These are phyloP conservation scores for Wickerhamiella occidentalis DNA, from an alignment of 805 yeast genomes.

Conservation along the genomic window DNA sequence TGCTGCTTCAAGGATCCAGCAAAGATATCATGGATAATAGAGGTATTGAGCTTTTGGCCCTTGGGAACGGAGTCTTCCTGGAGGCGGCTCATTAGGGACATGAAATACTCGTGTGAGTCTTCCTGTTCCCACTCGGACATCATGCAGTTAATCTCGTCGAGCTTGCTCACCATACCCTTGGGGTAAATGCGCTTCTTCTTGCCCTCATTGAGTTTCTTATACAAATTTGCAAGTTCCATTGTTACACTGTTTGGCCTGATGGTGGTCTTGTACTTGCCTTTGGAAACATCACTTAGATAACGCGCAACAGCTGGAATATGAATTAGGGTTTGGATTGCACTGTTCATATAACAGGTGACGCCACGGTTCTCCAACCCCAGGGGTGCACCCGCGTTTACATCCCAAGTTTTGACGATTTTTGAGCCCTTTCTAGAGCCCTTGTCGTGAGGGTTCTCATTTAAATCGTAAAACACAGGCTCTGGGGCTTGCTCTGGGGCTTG, in stretches of 20 bases:
- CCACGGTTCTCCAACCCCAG: constrained; percentile 78
- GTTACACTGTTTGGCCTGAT: constrained; percentile 23
- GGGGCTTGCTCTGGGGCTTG: background rate
- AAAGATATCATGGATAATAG: constrained; percentile 82
- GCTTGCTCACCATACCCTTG: constrained; percentile 51
- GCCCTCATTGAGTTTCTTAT: constrained; percentile 19
- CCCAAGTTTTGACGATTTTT: constrained; percentile 60
- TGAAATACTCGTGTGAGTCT: constrained; percentile 93
- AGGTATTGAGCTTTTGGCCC: constrained; percentile 69
- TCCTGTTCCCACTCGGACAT: constrained; percentile 97
- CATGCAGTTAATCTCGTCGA: constrained; percentile 84
- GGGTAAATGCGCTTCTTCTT: constrained; percentile 54
- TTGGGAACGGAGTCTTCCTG: constrained; percentile 90
- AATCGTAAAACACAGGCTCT: constrained; percentile 35
- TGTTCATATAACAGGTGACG: constrained; percentile 92
- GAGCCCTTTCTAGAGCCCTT: constrained; percentile 49
- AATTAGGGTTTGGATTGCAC: constrained; percentile 81
- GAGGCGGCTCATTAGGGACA: constrained; percentile 75
- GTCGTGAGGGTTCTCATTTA: constrained; percentile 48
- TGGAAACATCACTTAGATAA: constrained; percentile 55
- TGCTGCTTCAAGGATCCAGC: constrained; percentile 82
- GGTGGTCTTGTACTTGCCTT: constrained; percentile 34
- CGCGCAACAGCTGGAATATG: constrained; percentile 88
- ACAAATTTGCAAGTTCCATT: constrained; percentile 24
- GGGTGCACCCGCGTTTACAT: constrained; percentile 34